Percentiles rank a stretch among this genome's conserved stretches.
phyloP scores from a whole-genome alignment of 345 rosid species.

The Zanthoxylum bungeanum region DNA sequence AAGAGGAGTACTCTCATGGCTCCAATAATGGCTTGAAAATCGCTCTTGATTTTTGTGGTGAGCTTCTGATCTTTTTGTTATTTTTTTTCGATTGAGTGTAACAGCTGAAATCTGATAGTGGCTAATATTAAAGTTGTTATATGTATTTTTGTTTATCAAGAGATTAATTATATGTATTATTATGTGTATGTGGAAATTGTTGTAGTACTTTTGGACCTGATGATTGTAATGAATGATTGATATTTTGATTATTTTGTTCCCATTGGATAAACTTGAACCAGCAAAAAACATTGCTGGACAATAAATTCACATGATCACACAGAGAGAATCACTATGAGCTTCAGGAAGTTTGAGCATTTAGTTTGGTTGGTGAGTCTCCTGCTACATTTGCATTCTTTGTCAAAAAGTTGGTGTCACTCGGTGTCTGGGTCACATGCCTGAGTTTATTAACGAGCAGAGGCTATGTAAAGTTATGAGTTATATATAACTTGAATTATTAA shows the following conservation, averaged over 20 bases:
- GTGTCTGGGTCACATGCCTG: too few species aligned
- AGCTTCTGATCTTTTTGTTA: too few species aligned
- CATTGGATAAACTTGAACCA: not conserved
- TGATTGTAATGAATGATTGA: too few species aligned
- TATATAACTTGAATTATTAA: too few species aligned
- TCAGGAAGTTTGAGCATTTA: not conserved
- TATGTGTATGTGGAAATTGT: too few species aligned
- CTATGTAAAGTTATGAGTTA: too few species aligned
- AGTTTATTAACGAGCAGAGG: not conserved
- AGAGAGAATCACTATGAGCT: not conserved
- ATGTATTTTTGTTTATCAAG: too few species aligned
- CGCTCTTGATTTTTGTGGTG: constrained; percentile 82
- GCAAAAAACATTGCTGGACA: not conserved
- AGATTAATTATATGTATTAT: too few species aligned
- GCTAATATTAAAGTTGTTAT: too few species aligned
- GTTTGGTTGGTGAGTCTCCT: not conserved
- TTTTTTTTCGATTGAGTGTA: too few species aligned
- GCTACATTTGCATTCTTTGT: not conserved
- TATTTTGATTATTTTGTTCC: too few species aligned
- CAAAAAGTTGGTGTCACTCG: not conserved
- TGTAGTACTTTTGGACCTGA: not conserved
- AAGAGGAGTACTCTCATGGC: constrained; percentile 74
- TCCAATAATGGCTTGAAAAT: constrained; percentile 76
- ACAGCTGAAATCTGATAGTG: too few species aligned
- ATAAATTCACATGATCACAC: not conserved